Conservation (phyloP, 1,284 basidiomycete genomes). For the Microbotryomycetes sp. region DNA sequence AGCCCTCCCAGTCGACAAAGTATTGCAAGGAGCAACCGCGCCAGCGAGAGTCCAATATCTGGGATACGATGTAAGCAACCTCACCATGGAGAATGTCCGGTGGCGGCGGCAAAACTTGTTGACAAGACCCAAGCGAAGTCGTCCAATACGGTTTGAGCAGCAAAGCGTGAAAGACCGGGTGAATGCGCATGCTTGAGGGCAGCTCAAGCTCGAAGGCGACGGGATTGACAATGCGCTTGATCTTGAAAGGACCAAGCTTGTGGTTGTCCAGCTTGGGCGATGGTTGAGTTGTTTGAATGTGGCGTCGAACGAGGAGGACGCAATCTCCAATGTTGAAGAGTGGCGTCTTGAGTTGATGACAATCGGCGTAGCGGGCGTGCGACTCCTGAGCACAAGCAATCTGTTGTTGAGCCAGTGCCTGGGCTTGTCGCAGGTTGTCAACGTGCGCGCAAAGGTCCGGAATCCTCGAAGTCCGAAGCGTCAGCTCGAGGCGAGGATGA, state of each 20-base stretch:
- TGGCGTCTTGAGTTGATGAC: not conserved
- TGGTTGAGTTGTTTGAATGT: not conserved
- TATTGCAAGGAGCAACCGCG: too few species aligned
- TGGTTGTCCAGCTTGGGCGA: not conserved
- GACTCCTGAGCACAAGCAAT: not conserved
- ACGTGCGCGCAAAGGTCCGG: not conserved
- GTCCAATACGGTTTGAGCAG: too few species aligned
- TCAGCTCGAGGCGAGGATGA: not conserved
- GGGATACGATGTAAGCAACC: too few species aligned
- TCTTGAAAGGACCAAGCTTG: not conserved
- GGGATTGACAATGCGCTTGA: not conserved
- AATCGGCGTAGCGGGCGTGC: not conserved
- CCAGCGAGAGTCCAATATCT: too few species aligned
- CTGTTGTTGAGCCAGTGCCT: not conserved
- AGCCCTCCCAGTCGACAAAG: too few species aligned
- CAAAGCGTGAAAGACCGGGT: not conserved
- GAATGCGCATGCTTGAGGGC: not conserved
- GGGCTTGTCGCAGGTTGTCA: not conserved
- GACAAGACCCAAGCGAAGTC: too few species aligned
- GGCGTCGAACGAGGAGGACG: not conserved
- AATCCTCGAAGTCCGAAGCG: not conserved
- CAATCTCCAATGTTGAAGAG: not conserved
- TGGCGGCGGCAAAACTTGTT: too few species aligned
- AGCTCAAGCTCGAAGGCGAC: not conserved
- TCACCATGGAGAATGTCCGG: too few species aligned